Percentiles rank a stretch among this genome's conserved stretches.
phyloP scores from a whole-genome alignment of 257 asterid genomes.

The Solanum bukasovii region DNA sequence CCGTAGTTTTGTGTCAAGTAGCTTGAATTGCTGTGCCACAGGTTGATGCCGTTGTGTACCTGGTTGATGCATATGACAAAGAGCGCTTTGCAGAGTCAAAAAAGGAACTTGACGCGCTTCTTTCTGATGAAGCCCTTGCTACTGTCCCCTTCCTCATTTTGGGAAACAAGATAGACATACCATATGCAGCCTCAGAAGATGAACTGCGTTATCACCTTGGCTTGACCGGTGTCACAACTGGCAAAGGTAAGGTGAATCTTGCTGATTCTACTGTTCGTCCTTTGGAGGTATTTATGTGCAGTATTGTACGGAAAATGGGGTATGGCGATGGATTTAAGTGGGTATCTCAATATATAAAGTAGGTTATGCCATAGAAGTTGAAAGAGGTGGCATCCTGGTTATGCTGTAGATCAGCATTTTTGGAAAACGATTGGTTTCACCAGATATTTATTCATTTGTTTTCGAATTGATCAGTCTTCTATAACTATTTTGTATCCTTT shows the following conservation, averaged over 20 bases:
- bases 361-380: neutral
- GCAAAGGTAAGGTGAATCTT: slow-evolving; percentile 11
- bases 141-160: slow-evolving; percentile 7
- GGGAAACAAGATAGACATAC: slow-evolving; percentile 13
- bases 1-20: neutral
- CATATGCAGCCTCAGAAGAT: slow-evolving; percentile 12
- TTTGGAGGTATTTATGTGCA: slow-evolving; percentile 13
- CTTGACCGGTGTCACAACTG: slow-evolving; percentile 7
- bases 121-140: slow-evolving; percentile 7
- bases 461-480: neutral
- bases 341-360: slow-evolving; percentile 13
- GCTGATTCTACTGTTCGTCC: slow-evolving; percentile 3
- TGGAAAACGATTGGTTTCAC: neutral
- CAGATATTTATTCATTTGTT: neutral
- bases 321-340: slow-evolving; percentile 5
- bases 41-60: slow-evolving; percentile 11
- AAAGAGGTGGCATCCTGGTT: neutral
- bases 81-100: slow-evolving; percentile 10
- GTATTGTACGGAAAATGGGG: slow-evolving; percentile 12
- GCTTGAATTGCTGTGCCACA: neutral
- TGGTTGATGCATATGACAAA: slow-evolving; percentile 7
- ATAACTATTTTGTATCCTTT: neutral
- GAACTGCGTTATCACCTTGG: slow-evolving; percentile 7
- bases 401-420: neutral
- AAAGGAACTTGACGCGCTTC: slow-evolving; percentile 9